These are phyloP conservation scores for Mucor indicus DNA, from an alignment of 371 early-diverging fungal genomes.

Conservation along the genomic window DNA sequence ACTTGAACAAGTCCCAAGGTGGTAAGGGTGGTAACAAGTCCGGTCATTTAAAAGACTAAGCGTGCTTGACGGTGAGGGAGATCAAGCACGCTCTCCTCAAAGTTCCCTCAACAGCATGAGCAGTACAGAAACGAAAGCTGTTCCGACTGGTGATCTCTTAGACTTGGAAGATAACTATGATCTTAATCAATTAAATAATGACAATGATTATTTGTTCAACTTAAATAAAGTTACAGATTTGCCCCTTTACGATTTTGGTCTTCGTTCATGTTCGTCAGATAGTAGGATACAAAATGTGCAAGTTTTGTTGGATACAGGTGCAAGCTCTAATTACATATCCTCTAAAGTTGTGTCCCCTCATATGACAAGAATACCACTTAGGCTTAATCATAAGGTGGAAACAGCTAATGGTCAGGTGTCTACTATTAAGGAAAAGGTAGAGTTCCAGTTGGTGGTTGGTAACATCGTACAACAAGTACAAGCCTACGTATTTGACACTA, in stretches of 20 bases:
- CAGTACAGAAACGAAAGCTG: not conserved
- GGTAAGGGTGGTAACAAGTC: not conserved
- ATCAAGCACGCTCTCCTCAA: not conserved
- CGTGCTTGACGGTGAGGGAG: not conserved
- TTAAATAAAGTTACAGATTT: not conserved
- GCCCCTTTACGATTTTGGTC: not conserved
- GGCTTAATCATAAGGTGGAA: not conserved
- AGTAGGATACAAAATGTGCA: no score
- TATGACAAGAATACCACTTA: not conserved
- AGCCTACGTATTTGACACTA: slow-evolving; percentile 6
- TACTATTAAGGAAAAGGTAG: not conserved
- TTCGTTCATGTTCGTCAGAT: no score
- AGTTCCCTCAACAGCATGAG: not conserved
- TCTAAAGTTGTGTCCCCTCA: not conserved
- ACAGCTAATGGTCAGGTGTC: slow-evolving; percentile 1
- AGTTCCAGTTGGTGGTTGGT: not conserved
- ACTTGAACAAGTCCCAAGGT: not conserved
- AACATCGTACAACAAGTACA: not conserved
- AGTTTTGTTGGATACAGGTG: slow-evolving; percentile 4
- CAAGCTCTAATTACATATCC: slow-evolving; percentile 1
- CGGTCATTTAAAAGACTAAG: not conserved
- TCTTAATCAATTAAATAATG: not conserved
- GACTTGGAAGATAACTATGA: not conserved
- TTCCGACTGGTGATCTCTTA: not conserved
- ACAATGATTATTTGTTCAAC: not conserved